A percentile compares a stretch with the other conserved stretches of the same genome.
These are phyloP conservation scores for Vitis labrusca DNA, from an alignment of 164 flowering plant species.

Conservation along the genomic window DNA sequence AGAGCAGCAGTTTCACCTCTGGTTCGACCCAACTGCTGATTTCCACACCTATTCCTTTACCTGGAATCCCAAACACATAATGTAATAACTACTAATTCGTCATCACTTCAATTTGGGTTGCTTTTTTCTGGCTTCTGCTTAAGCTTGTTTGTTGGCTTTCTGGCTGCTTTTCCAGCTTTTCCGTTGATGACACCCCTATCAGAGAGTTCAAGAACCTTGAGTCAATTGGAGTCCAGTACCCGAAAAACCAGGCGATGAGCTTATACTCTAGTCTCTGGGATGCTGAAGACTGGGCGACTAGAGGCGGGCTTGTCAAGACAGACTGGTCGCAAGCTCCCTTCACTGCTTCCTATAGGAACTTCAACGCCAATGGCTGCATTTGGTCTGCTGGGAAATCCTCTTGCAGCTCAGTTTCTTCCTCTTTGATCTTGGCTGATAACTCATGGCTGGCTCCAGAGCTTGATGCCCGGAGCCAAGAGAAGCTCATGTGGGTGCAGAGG, in stretches of 20 bases:
- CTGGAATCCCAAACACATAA: constrained; percentile 22
- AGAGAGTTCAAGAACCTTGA: constrained; percentile 29
- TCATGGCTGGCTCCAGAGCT: too few species aligned
- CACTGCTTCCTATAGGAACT: constrained; percentile 30
- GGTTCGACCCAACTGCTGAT: constrained; percentile 27
- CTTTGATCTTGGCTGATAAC: too few species aligned
- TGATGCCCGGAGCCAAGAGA: too few species aligned
- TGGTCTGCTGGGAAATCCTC: constrained; percentile 3
- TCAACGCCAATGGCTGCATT: constrained; percentile 20
- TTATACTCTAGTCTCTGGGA: constrained; percentile 40
- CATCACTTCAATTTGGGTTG: too few species aligned
- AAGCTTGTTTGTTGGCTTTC: too few species aligned
- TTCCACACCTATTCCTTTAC: constrained; percentile 30
- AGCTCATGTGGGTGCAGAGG: too few species aligned
- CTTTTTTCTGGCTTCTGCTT: too few species aligned
- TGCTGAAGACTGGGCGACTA: constrained; percentile 50
- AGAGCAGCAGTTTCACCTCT: constrained; percentile 29
- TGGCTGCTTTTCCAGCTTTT: constrained; percentile 10
- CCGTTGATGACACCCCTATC: constrained; percentile 23
- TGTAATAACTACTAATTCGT: constrained; percentile 8
- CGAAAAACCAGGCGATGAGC: constrained; percentile 36
- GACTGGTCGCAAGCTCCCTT: constrained; percentile 43
- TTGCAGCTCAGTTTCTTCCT: too few species aligned
- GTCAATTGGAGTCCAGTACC: constrained; percentile 21
- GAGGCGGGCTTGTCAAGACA: constrained; percentile 35